Evolutionary conservation across 169 alveolate species (phyloP).

Genomic region (Eimeria maxima): DNA sequence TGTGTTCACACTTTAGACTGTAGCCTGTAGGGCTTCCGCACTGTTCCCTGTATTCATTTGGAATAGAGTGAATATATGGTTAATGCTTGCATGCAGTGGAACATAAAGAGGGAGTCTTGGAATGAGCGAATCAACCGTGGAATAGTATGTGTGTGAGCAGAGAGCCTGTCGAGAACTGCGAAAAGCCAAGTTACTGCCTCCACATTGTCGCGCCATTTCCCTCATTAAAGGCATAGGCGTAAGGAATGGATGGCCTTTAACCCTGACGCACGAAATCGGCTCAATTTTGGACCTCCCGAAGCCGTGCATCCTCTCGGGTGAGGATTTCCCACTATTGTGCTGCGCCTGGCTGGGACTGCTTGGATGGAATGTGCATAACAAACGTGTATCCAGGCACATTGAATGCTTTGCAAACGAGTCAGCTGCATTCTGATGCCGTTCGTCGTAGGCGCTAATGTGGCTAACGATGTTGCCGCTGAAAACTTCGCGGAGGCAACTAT

Average conservation of each 20-base stretch:
- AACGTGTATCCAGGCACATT: neutral
- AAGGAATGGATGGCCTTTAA: conserved; percentile 70
- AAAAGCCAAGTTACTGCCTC: conserved; percentile 77
- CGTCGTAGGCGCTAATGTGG: conserved; percentile 94
- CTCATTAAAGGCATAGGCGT: conserved; percentile 79
- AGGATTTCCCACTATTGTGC: neutral
- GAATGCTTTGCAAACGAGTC: neutral
- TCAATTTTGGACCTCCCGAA: conserved; percentile 64
- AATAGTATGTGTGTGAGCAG: conserved; percentile 30
- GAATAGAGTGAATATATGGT: neutral
- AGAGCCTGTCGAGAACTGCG: conserved; percentile 71
- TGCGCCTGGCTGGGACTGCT: neutral
- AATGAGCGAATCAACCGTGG: neutral
- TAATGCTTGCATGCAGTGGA: neutral
- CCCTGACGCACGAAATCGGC: conserved; percentile 70
- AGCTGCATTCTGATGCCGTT: conserved; percentile 34
- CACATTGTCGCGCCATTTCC: conserved; percentile 79
- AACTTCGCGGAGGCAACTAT: conserved; percentile 97
- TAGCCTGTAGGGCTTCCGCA: neutral
- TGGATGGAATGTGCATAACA: neutral
- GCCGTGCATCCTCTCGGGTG: conserved; percentile 75
- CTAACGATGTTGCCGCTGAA: conserved; percentile 95
- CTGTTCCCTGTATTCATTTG: neutral
- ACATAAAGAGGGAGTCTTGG: neutral
- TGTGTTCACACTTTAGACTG: neutral